Conservation (phyloP, 2,329 filamentous ascomycete species). For the Plectosphaerella cucumerina region DNA sequence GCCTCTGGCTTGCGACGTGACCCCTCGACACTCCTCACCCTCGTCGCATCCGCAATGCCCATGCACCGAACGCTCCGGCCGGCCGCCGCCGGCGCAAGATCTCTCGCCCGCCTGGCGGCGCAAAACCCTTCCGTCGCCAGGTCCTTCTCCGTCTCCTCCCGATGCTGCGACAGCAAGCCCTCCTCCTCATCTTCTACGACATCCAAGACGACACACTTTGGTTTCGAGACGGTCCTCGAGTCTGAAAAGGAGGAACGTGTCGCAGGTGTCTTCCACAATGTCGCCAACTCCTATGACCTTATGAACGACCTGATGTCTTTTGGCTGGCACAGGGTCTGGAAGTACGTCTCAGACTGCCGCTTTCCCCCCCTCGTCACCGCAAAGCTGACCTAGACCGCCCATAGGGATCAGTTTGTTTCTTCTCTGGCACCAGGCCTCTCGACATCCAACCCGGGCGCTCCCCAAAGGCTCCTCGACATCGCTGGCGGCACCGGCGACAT, state of each 20-base stretch:
- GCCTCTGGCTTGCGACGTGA: constrained; percentile 8
- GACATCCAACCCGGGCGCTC: constrained; percentile 34
- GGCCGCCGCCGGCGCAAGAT: constrained; percentile 5
- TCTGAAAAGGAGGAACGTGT: constrained; percentile 70
- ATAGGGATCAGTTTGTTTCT: constrained; percentile 83
- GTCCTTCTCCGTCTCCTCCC: constrained; percentile 22
- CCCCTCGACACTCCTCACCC: neutral
- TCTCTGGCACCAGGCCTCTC: constrained; percentile 77
- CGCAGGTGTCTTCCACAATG: constrained; percentile 87
- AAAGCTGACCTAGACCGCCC: constrained; percentile 2
- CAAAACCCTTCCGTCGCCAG: constrained; percentile 6
- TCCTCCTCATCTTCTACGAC: constrained; percentile 20
- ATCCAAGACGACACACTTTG: constrained; percentile 77
- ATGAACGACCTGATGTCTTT: constrained; percentile 99
- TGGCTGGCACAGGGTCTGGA: constrained; percentile 95
- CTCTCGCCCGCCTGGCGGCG: constrained; percentile 1
- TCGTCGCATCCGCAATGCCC: neutral
- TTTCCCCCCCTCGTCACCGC: neutral
- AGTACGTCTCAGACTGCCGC: constrained; percentile 36
- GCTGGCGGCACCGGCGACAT: constrained; percentile 97
- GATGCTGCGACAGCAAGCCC: constrained; percentile 15
- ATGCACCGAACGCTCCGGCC: constrained; percentile 8
- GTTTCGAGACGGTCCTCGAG: constrained; percentile 80
- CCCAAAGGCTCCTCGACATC: constrained; percentile 83
- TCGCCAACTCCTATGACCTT: constrained; percentile 89